Evolutionary conservation across 129 eudicot genomes (phyloP).

Genomic region (Saussurea involucrata): DNA sequence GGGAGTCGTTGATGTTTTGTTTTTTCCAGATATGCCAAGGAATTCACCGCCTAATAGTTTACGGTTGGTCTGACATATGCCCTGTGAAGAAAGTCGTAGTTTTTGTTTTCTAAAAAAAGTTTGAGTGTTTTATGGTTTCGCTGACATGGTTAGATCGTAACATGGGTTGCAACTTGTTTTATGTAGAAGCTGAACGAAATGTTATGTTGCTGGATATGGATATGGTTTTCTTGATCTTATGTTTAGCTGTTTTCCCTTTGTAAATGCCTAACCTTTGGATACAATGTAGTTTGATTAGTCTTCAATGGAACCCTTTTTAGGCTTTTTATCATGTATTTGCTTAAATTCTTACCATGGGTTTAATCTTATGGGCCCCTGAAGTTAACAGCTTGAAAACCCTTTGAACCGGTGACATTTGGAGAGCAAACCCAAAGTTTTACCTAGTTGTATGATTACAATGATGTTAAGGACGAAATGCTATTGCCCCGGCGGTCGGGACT

Average conservation of each 20-base stretch:
- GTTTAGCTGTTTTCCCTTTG: constrained; percentile 27
- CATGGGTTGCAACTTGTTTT: constrained; percentile 26
- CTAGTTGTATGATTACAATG: not conserved
- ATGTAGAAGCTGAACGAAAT: constrained; percentile 20
- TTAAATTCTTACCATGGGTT: not conserved
- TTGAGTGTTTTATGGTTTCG: constrained; percentile 17
- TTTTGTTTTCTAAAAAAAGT: not conserved
- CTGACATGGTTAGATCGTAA: constrained; percentile 44
- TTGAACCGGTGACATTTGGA: not conserved
- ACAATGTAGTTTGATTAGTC: constrained; percentile 25
- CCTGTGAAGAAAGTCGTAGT: constrained; percentile 27
- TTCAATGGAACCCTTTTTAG: constrained; percentile 15
- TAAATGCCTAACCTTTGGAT: constrained; percentile 42
- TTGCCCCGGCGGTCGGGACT: too few relatives aligned
- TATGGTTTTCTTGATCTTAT: constrained; percentile 29
- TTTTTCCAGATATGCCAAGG: constrained; percentile 45
- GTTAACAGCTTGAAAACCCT: not conserved
- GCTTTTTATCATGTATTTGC: constrained; percentile 9
- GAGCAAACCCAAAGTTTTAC: not conserved
- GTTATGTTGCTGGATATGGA: constrained; percentile 12
- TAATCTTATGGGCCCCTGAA: not conserved
- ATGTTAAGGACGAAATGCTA: not conserved
- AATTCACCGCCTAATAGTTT: constrained; percentile 21
- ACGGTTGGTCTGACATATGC: constrained; percentile 27
- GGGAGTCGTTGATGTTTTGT: constrained; percentile 1